Percentiles rank a stretch among this genome's conserved stretches.
These are phyloP conservation scores for Plasmodium sp. DNA, from an alignment of 169 alveolate genomes.

Conservation along the genomic window DNA sequence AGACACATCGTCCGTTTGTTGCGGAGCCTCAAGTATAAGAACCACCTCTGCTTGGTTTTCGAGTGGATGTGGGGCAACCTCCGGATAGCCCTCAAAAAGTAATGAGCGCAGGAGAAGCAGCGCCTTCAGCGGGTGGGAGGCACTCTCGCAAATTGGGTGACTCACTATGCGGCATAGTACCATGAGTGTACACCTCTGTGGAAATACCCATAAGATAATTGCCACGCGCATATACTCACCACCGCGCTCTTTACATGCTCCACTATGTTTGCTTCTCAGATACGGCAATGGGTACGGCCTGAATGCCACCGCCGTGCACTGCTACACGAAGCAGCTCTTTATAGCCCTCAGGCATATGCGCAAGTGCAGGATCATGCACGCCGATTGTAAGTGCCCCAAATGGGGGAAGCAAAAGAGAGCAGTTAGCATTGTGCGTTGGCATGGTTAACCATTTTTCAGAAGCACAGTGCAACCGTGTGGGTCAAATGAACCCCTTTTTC, in stretches of 20 bases:
- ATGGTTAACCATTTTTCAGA: not conserved
- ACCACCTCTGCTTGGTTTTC: slow-evolving; percentile 92
- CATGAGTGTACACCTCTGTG: not conserved
- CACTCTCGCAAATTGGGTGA: not conserved
- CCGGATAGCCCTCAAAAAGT: slow-evolving; percentile 88
- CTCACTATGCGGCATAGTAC: not conserved
- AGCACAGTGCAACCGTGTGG: not conserved
- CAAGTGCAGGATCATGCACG: slow-evolving; percentile 88
- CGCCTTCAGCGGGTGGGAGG: not conserved
- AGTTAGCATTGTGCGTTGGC: not conserved
- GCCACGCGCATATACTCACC: not conserved
- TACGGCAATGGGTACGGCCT: slow-evolving; percentile 89
- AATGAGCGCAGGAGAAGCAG: not conserved
- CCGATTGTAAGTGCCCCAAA: slow-evolving; percentile 84
- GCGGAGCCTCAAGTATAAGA: slow-evolving; percentile 86
- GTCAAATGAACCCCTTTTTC: not conserved
- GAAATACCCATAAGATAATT: not conserved
- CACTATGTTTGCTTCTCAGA: slow-evolving; percentile 42
- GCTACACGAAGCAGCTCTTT: slow-evolving; percentile 88
- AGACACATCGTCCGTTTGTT: slow-evolving; percentile 89
- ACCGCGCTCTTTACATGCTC: too few relatives aligned
- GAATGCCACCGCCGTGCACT: slow-evolving; percentile 85
- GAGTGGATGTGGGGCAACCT: slow-evolving; percentile 93
- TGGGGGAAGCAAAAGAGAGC: not conserved
- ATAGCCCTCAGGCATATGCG: slow-evolving; percentile 88